These are phyloP conservation scores for Xanthoconium purpureum DNA, from an alignment of 768 basidiomycete species.

Conservation along the genomic window DNA sequence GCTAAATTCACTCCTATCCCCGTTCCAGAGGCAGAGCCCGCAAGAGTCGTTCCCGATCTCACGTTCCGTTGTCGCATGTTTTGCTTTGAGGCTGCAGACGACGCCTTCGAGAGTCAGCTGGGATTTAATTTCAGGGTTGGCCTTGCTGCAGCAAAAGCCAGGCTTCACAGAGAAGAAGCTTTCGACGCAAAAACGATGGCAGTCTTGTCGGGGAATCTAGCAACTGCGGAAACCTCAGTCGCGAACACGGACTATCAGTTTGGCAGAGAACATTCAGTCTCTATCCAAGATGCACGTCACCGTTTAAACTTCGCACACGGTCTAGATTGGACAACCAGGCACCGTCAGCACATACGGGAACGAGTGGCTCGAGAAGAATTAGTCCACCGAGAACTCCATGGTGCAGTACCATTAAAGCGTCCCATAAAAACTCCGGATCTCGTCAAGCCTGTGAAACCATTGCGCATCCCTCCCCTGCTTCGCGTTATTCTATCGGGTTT, in stretches of 20 bases:
- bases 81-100: constrained; percentile 78
- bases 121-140: constrained; percentile 75
- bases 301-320: constrained; percentile 69
- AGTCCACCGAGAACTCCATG: constrained; percentile 45
- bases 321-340: constrained; percentile 66
- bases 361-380: constrained; percentile 48
- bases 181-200: constrained; percentile 77
- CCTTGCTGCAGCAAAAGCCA: constrained; percentile 61
- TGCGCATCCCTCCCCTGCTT: constrained; percentile 61
- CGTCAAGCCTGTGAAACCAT: constrained; percentile 36
- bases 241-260: constrained; percentile 63
- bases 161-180: constrained; percentile 74
- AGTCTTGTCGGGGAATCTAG: constrained; percentile 37
- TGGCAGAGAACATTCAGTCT: constrained; percentile 58
- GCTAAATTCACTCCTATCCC: constrained; percentile 54
- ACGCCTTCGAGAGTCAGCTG: constrained; percentile 75
- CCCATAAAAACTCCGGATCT: constrained; percentile 41
- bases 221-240: constrained; percentile 32
- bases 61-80: constrained; percentile 56
- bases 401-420: constrained; percentile 31
- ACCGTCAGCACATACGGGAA: constrained; percentile 44
- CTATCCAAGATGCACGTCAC: constrained; percentile 66
- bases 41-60: constrained; percentile 69
- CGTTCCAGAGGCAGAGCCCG: constrained; percentile 65
- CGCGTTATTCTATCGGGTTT: constrained; percentile 62